Evolutionary conservation across 2,329 filamentous ascomycete genomes (phyloP).

Genomic region (Fulvia fulva): DNA sequence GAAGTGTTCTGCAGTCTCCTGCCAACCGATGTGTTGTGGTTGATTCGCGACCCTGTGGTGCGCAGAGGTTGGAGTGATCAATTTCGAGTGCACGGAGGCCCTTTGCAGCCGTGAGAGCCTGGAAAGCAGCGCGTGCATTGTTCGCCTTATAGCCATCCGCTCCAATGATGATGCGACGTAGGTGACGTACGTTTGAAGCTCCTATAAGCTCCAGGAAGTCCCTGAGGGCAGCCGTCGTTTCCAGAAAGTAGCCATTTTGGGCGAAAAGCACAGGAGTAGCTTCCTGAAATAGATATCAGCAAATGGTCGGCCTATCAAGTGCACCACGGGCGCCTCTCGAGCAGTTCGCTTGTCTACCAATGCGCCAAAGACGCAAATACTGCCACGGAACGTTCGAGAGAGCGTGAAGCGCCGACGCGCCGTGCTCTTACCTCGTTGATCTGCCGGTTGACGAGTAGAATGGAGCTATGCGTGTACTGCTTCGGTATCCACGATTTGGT

Average conservation of each 20-base stretch:
- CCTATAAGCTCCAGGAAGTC: constrained; percentile 1
- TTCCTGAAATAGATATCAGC: background rate
- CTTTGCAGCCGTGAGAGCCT: constrained; percentile 4
- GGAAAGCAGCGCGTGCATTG: background rate
- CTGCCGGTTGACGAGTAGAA: constrained; percentile 5
- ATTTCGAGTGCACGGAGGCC: constrained; percentile 5
- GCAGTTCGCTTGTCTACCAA: background rate
- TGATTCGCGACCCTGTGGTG: background rate
- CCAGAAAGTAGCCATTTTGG: constrained; percentile 4
- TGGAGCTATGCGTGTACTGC: background rate
- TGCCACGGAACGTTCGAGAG: background rate
- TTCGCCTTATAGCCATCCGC: background rate
- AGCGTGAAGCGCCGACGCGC: background rate
- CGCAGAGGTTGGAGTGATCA: background rate
- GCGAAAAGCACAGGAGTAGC: background rate
- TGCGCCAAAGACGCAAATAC: background rate
- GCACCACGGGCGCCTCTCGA: background rate
- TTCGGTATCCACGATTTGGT: background rate
- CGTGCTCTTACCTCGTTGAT: background rate
- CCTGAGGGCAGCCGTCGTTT: background rate
- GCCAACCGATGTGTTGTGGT: background rate
- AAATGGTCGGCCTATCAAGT: too few relatives aligned
- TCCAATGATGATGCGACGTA: constrained; percentile 3
- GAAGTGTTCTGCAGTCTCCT: background rate
- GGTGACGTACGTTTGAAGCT: background rate